Conservation (phyloP, 768 basidiomycete genomes). For the Candolleomyces aberdarensis region DNA sequence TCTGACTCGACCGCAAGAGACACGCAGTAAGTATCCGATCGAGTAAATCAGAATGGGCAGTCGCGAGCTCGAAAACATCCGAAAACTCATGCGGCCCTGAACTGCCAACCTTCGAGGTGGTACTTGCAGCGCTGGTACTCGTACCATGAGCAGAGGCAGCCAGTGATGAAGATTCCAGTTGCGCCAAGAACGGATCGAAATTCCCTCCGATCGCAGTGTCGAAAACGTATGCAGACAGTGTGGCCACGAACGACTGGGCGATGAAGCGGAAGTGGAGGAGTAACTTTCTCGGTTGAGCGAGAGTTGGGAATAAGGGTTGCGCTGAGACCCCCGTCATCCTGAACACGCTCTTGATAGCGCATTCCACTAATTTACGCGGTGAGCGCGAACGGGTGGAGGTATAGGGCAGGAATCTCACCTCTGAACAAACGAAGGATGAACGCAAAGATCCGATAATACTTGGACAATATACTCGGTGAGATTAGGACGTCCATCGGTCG, state of each 20-base stretch:
- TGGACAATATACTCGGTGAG: slow-evolving; percentile 66
- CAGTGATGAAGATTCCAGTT: slow-evolving; percentile 22
- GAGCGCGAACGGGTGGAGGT: slow-evolving; percentile 5
- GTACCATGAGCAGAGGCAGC: neutral
- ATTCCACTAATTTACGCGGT: slow-evolving; percentile 48
- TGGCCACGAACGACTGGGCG: slow-evolving; percentile 65
- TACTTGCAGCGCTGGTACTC: neutral
- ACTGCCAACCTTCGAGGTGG: slow-evolving; percentile 1
- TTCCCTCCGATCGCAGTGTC: slow-evolving; percentile 81
- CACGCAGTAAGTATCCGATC: slow-evolving; percentile 78
- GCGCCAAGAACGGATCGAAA: slow-evolving; percentile 64
- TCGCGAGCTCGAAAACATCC: slow-evolving; percentile 74
- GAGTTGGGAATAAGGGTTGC: slow-evolving; percentile 56
- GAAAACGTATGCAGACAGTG: slow-evolving; percentile 69
- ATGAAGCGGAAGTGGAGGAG: slow-evolving; percentile 73
- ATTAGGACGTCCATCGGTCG: slow-evolving; percentile 73
- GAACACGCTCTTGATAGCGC: slow-evolving; percentile 61
- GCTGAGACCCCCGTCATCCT: slow-evolving; percentile 50
- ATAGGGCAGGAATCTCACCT: slow-evolving; percentile 42
- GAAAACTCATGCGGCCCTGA: slow-evolving; percentile 33
- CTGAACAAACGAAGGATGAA: slow-evolving; percentile 76
- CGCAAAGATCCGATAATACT: slow-evolving; percentile 82
- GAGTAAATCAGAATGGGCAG: slow-evolving; percentile 62
- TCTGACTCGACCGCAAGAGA: slow-evolving; percentile 66
- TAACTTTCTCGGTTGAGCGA: slow-evolving; percentile 47